These are phyloP conservation scores for Monascus purpureus DNA, from an alignment of 495 filamentous ascomycete species.

Conservation along the genomic window DNA sequence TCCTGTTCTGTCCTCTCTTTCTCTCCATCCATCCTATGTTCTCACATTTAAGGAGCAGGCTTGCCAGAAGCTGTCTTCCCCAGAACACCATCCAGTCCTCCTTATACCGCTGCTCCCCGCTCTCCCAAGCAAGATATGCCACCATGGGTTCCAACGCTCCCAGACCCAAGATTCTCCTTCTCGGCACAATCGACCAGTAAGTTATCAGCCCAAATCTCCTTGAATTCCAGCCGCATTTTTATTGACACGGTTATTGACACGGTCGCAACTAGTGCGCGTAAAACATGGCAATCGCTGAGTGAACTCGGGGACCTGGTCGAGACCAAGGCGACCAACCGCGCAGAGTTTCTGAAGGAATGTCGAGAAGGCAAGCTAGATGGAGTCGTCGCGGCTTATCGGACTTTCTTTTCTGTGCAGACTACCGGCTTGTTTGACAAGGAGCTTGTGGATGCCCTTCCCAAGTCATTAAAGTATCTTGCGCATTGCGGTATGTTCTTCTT, in stretches of 20 bases:
- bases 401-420: slow-evolving; percentile 48
- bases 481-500: slow-evolving; percentile 33
- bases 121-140: no score
- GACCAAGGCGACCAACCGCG: slow-evolving; percentile 38
- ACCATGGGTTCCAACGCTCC: slow-evolving; percentile 8
- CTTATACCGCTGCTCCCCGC: no score
- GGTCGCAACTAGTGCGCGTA: slow-evolving; percentile 20
- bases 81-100: no score
- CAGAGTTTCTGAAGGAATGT: slow-evolving; percentile 63
- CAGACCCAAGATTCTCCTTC: slow-evolving; percentile 39
- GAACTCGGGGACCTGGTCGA: slow-evolving; percentile 34
- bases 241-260: not conserved
- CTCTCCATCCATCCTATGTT: no score
- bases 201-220: slow-evolving; percentile 8
- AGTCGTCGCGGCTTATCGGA: slow-evolving; percentile 59
- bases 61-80: no score
- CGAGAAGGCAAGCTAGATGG: slow-evolving; percentile 51
- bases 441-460: slow-evolving; percentile 45
- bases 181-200: slow-evolving; percentile 44
- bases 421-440: slow-evolving; percentile 61
- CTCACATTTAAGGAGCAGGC: no score
- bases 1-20: slow-evolving; percentile 1
- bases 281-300: slow-evolving; percentile 35
- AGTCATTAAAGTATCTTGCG: slow-evolving; percentile 36
- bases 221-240: slow-evolving; percentile 1